These are phyloP conservation scores for Nicotiana paniculata DNA, from an alignment of 257 asterid species.

Conservation along the genomic window DNA sequence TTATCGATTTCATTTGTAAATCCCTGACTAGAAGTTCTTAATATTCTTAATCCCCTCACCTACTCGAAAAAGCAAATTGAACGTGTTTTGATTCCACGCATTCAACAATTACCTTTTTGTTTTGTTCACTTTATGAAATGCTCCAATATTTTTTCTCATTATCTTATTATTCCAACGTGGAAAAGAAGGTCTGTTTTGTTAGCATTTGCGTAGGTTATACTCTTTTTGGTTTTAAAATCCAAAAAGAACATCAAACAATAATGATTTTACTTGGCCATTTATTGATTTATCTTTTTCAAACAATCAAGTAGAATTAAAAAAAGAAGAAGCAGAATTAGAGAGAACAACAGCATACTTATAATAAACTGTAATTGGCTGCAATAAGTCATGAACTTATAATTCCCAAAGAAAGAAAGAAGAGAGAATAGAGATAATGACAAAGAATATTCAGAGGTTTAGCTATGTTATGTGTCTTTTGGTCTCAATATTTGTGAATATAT, in stretches of 20 bases:
- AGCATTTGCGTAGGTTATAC: background rate
- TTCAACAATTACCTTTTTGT: too few relatives aligned
- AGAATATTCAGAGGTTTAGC: background rate
- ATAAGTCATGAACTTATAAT: background rate
- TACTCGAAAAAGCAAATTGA: too few relatives aligned
- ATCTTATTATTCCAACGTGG: too few relatives aligned
- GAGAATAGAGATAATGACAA: background rate
- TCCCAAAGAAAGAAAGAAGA: background rate
- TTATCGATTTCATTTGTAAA: too few relatives aligned
- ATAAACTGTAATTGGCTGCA: too few relatives aligned
- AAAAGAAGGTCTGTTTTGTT: background rate
- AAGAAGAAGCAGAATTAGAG: too few relatives aligned
- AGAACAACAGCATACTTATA: background rate
- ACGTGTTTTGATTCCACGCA: too few relatives aligned
- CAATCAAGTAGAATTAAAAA: background rate
- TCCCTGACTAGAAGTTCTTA: too few relatives aligned
- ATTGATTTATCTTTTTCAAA: background rate
- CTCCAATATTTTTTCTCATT: background rate
- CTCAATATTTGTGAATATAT: slow-evolving; percentile 33
- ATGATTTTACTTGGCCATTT: background rate
- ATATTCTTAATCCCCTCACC: too few relatives aligned
- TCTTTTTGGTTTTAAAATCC: too few relatives aligned
- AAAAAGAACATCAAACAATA: too few relatives aligned
- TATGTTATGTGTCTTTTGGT: slow-evolving; percentile 21
- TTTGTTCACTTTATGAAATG: background rate